A percentile compares a stretch with the other conserved stretches of the same genome.
Conservation (phyloP, 192 early-diverging fungal species). For the Coemansia sp. region DNA sequence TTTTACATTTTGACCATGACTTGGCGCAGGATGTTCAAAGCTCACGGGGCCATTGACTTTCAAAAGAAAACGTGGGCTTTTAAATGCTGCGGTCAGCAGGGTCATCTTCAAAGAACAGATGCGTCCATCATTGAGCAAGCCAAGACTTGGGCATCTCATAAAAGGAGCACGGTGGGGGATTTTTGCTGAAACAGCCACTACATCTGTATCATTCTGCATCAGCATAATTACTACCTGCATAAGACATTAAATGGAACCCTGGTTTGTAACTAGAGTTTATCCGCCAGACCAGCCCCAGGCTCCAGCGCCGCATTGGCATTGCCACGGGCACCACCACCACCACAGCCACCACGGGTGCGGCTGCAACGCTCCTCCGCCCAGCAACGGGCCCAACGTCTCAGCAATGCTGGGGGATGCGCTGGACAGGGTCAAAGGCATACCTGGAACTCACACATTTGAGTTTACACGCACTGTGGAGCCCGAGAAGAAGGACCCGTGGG, state of each 20-base stretch:
- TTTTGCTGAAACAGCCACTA: no score
- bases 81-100: not conserved
- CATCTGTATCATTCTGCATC: not conserved
- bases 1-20: not conserved
- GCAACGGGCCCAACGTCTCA: not conserved
- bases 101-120: not conserved
- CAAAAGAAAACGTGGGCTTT: not conserved
- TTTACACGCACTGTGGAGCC: conserved; percentile 9
- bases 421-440: conserved; percentile 12
- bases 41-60: conserved; percentile 1
- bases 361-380: not conserved
- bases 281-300: not conserved
- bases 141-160: not conserved
- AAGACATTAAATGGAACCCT: conserved; percentile 2
- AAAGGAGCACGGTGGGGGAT: not conserved
- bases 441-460: conserved; percentile 15
- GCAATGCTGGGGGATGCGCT: conserved; percentile 1
- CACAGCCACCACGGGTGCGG: not conserved
- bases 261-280: conserved; percentile 5
- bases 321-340: not conserved
- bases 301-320: not conserved
- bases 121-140: not conserved
- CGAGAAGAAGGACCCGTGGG: conserved; percentile 6
- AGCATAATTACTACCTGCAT: not conserved
- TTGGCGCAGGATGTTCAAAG: no score